Base-by-base conservation (phyloP, 2,329 filamentous ascomycete species). In the Chrysoporthe austroafricana region DNA sequence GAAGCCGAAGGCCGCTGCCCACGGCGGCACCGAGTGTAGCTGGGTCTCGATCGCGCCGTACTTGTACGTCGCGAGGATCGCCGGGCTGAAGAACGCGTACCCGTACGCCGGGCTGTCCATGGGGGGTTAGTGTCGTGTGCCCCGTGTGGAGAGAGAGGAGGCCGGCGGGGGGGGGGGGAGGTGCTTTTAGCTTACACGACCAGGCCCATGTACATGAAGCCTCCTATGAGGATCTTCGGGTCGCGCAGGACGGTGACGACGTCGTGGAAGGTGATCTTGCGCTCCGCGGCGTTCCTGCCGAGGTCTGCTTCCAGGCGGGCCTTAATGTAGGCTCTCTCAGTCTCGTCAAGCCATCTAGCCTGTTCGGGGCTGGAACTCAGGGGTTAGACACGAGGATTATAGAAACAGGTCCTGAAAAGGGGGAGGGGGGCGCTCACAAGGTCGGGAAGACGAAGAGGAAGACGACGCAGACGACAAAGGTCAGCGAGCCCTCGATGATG, bases 141-240 rank as follows among this genome's bases (percentile, higher is more conserved):
- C 26, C 2, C 26, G 26, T 26, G 26, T 26, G 26, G 26, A 26
- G 26, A 26, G 26, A 26, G 26, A 26, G 26, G 26, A 26, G 26
- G 26, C 26, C 2, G 26, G n/a, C 21, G 21, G 21, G 21, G 21
- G 21, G 1, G 26, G 26, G 26, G 26, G 1, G 26, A 26, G 26
- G 26, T 26, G 26, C 26, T 26, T 26, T 21, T 43, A n/a, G 18
- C 7, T 61, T 64, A 57, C 32, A 70, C 66, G 42, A 68, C 34
- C 69, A 94, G 83, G 13, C 91, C 91, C 73, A 94, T 89, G 79
- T 94, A 95, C 91, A 94, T 94, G 77, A 94, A 83, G 0, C 90
- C 91, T 57, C 90, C 91, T 16, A 93, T 77, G 73, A 92, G 86
- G 73, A 94, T 84, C 77, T 92, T 92, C 79, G 84, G 89, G 77